Evolutionary conservation across 2,329 filamentous ascomycete genomes (phyloP).

Genomic region (Aspergillus tubingensis): DNA sequence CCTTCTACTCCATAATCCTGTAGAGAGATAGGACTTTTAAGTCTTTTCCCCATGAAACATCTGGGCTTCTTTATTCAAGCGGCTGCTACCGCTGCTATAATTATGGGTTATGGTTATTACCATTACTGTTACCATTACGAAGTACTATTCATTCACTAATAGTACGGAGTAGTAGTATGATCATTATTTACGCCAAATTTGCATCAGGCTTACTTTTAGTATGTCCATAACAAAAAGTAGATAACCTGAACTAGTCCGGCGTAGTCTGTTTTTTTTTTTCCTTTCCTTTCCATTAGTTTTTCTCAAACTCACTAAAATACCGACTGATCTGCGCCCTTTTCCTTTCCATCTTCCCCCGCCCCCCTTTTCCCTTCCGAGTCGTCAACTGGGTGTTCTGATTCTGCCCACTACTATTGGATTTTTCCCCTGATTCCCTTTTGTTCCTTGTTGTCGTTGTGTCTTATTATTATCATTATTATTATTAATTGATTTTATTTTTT

Average conservation of each 20-base stretch:
- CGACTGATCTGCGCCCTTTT: not conserved
- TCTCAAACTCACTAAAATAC: not conserved
- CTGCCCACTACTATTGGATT: conserved; percentile 11
- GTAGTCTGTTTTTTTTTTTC: not conserved
- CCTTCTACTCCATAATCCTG: not conserved
- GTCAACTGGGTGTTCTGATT: conserved; percentile 10
- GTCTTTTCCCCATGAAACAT: no score
- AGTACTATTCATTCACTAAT: not conserved
- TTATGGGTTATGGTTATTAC: not conserved
- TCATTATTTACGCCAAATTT: not conserved
- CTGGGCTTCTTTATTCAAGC: not conserved
- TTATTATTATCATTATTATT: no score
- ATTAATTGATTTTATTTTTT: not conserved
- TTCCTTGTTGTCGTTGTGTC: conserved; percentile 5
- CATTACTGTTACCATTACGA: not conserved
- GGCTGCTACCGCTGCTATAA: not conserved
- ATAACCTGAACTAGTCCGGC: not conserved
- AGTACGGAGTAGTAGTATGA: not conserved
- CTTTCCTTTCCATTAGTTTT: not conserved
- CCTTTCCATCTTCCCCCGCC: not conserved
- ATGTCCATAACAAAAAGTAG: not conserved
- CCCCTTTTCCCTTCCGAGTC: not conserved
- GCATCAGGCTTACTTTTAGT: not conserved
- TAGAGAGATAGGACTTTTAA: no score
- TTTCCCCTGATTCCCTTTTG: conserved; percentile 5